Evolutionary conservation across 2,329 filamentous ascomycete genomes (phyloP).

Genomic region (Penicillium hesseltinei): DNA sequence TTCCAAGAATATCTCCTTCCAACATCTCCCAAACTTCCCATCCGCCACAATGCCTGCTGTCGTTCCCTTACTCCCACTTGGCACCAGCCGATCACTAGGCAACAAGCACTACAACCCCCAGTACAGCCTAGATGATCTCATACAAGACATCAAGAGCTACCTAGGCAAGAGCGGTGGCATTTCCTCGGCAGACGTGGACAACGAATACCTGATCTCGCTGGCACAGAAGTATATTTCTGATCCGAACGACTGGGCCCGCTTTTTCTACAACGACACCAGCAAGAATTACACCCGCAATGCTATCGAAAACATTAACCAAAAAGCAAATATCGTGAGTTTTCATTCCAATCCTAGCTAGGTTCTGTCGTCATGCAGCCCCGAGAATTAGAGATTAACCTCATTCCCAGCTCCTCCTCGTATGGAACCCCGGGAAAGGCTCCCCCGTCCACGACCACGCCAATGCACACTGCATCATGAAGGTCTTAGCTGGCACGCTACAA

Average conservation of each 20-base stretch:
- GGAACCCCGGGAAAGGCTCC: slow-evolving; percentile 38
- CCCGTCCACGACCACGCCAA: slow-evolving; percentile 39
- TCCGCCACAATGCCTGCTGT: slow-evolving; percentile 18
- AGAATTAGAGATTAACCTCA: neutral
- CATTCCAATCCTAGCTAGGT: neutral
- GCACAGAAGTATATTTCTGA: slow-evolving; percentile 29
- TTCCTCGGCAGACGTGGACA: slow-evolving; percentile 27
- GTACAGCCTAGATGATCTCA: slow-evolving; percentile 25
- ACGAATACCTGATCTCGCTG: slow-evolving; percentile 27
- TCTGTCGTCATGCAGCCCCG: neutral
- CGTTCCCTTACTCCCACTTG: slow-evolving; percentile 11
- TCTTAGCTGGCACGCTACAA: slow-evolving; percentile 30
- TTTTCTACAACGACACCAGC: slow-evolving; percentile 31
- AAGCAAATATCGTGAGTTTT: slow-evolving; percentile 31
- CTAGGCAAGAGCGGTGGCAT: slow-evolving; percentile 28
- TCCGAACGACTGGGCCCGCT: slow-evolving; percentile 30
- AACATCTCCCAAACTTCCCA: neutral
- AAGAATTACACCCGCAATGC: slow-evolving; percentile 36
- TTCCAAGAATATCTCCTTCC: neutral
- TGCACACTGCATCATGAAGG: slow-evolving; percentile 40
- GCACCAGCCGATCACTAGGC: slow-evolving; percentile 13
- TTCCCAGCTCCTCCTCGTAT: slow-evolving; percentile 31
- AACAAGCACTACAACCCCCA: slow-evolving; percentile 21
- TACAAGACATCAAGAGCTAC: slow-evolving; percentile 30
- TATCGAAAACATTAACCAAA: slow-evolving; percentile 35